Base-by-base conservation (phyloP, 2,329 filamentous ascomycete genomes). In the Talaromyces sp. region DNA sequence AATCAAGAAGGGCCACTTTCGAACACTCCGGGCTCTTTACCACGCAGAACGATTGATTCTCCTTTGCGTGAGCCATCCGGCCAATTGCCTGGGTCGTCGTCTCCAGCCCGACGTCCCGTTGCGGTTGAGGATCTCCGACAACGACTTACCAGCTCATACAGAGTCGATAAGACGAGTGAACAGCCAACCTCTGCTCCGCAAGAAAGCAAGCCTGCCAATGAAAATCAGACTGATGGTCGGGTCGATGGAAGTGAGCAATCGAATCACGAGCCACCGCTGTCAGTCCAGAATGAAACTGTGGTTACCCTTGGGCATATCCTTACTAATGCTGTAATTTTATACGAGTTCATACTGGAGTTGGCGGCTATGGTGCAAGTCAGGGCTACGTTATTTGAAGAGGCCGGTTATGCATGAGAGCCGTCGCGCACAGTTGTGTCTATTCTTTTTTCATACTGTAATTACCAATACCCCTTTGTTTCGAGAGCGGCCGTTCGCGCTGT, bases 311-410 rank as follows among this genome's bases (percentile, higher is more conserved):
- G 89, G 47, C 91, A 94, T 74, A 81, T 94, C 11, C 80, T 95
- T 68, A 94, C 91, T 5, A 95, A 94, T 74, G 86, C 90, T 47
- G 86, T 94, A 65, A 86, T 94, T 60, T 81, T 93, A 65, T 91
- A 95, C 75, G 90, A 91, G 40, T 95, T 95, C 74, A 78, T 94
- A 59, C 83, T 94, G 59, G 91, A 95, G 76, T 77, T 94, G 64
- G 88, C 90, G 1, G 89, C 90, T 29, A 77, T 93, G 70, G 83
- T 93, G 66, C 91, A 94, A 75, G 88, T 91, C 40, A 83, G 91
- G 63, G 90, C 89, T 27, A 88, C 88, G 13, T 76, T 93, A 58
- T 93, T 94, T 77, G 89, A 89, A 63, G 91, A 94, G 75, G 88
- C 92, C 29, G 86, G 85, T 45, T 92, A 89, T 38, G 31, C 31